Conservation (phyloP, 495 filamentous ascomycete genomes). For the Hypoxylon crocopeplum region DNA sequence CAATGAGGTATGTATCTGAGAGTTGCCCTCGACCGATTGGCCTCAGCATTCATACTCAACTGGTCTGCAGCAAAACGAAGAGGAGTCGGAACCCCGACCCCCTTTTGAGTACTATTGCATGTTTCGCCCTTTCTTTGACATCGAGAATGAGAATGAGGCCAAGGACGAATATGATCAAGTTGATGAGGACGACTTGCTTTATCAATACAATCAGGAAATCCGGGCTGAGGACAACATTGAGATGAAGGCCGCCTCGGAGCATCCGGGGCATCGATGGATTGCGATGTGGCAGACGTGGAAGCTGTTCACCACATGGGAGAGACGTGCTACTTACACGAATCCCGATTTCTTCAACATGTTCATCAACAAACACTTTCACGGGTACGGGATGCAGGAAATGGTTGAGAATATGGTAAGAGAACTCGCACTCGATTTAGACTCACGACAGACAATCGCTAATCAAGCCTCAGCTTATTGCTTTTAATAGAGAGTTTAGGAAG, state of each 20-base stretch:
- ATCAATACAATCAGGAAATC: conserved; percentile 18
- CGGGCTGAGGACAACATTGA: conserved; percentile 26
- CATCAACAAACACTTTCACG: conserved; percentile 26
- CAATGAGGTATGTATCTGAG: conserved; percentile 27
- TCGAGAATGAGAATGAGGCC: conserved; percentile 26
- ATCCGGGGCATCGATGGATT: conserved; percentile 28
- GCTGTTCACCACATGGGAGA: conserved; percentile 25
- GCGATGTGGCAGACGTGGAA: conserved; percentile 35
- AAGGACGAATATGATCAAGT: conserved; percentile 26
- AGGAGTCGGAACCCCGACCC: conserved; percentile 8
- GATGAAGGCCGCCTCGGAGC: conserved; percentile 23
- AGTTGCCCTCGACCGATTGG: neutral
- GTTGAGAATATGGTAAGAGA: conserved; percentile 34
- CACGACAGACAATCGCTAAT: neutral
- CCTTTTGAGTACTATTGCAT: conserved; percentile 27
- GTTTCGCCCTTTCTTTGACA: conserved; percentile 32
- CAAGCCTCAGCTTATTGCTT: conserved; percentile 16
- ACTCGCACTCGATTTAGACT: neutral
- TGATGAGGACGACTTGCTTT: conserved; percentile 21
- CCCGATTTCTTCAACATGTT: conserved; percentile 32
- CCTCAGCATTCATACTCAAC: neutral
- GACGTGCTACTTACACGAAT: conserved; percentile 26
- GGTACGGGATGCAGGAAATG: conserved; percentile 26
- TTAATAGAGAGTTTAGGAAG: conserved; percentile 24
- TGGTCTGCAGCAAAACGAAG: conserved; percentile 7